Conservation (phyloP, 495 filamentous ascomycete species). For the Durotheca rogersii region DNA sequence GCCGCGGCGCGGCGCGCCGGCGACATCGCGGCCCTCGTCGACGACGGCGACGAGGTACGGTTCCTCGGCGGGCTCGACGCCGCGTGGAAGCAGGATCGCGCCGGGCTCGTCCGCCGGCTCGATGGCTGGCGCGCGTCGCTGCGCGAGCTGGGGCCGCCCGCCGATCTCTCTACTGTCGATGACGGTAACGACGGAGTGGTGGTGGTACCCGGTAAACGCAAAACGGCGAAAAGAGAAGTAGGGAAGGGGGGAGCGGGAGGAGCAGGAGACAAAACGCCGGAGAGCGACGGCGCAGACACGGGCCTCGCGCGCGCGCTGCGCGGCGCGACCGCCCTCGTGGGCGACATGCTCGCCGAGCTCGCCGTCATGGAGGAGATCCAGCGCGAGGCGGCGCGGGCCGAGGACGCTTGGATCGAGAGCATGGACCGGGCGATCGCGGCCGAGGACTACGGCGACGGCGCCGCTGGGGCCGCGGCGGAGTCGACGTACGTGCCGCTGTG, state of each 20-base stretch:
- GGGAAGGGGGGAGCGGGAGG: neutral
- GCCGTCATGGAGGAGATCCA: conserved; percentile 50
- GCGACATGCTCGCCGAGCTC: conserved; percentile 52
- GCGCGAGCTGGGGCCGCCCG: conserved; percentile 34
- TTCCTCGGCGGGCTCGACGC: conserved; percentile 47
- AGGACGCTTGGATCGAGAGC: conserved; percentile 49
- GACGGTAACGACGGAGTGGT: too few species aligned
- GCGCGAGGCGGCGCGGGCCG: conserved; percentile 43
- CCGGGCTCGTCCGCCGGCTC: conserved; percentile 40
- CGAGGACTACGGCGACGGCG: conserved; percentile 32
- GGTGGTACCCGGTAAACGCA: too few species aligned
- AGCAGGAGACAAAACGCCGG: neutral
- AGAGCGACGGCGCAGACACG: too few species aligned
- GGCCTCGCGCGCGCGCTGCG: conserved; percentile 42
- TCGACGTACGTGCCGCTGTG: conserved; percentile 33
- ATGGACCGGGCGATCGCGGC: conserved; percentile 40
- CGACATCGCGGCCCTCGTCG: conserved; percentile 27
- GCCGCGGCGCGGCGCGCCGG: conserved; percentile 36
- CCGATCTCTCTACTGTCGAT: too few species aligned
- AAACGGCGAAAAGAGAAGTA: too few species aligned
- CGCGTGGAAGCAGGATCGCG: conserved; percentile 48
- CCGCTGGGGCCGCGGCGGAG: conserved; percentile 16
- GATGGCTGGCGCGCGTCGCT: conserved; percentile 46
- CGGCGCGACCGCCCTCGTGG: conserved; percentile 42
- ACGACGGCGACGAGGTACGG: conserved; percentile 25